Evolutionary conservation across 2,329 filamentous ascomycete genomes (phyloP), one percentile per base, ranked within the genome.

Genomic region (Phialophora tarda): DNA sequence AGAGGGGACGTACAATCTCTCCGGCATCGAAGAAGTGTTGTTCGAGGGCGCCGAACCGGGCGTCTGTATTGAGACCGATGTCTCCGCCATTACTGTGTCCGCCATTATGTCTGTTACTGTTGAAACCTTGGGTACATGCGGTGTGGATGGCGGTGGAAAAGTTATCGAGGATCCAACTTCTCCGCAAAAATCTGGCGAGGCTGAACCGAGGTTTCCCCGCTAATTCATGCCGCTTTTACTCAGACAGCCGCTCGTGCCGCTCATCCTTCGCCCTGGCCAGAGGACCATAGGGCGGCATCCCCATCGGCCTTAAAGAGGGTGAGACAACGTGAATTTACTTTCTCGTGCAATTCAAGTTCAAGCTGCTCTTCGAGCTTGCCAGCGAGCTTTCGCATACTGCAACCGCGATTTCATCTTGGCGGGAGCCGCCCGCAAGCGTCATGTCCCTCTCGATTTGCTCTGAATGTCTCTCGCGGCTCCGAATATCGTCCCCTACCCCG

Each of bases 1-100:
- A 3, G 48, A 32, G 4, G 26, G 24, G 60, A 68, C 78, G 69
- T 75, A 82, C 80, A 80, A 74, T 77, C 76, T 79, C 71, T 80
- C 77, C 14, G 73, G 68, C 71, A 79, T 80, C 63, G 72, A 60
- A 17, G 28, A 32, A 23, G 57, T n/a, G 14, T 32, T 44, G 8
- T 30, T 14, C 6, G 41, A 34, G 17, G 50, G 17, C 4, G 48
- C 32, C n/a, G 53, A 24, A 8, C 28, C 34, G 7, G 38, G 50
- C 1, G 55, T 12, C 7, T 23, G 48, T n/a, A 50, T 14, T 14
- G 60, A 17, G 11, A 41, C 34, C 7, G 32, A 60, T 4, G 50
- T 55, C 4, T 66, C 65, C 5, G 56, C 48, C 68, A 70, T 70
- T 7, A 32, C 48, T 21, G 61, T 64, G 59, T 66, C 65, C 44